These are phyloP conservation scores for Brassica rapa DNA, from an alignment of 345 rosid genomes.

Conservation along the genomic window DNA sequence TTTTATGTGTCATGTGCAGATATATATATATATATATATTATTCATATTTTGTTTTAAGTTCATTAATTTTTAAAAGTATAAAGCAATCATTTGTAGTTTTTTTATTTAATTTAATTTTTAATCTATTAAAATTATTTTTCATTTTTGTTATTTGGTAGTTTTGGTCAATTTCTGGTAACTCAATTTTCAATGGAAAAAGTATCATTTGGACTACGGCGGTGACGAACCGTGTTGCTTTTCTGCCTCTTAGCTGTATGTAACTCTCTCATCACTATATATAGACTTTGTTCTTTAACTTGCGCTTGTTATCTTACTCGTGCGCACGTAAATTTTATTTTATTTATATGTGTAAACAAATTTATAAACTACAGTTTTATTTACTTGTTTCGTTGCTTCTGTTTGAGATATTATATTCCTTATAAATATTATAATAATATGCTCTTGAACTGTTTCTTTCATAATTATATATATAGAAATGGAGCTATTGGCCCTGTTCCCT, in stretches of 20 bases:
- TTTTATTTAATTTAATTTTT: too few relatives aligned
- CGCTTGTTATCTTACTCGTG: constrained; percentile 25
- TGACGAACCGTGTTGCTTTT: not conserved
- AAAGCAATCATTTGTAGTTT: too few relatives aligned
- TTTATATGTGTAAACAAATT: not conserved
- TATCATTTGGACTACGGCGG: constrained; percentile 1
- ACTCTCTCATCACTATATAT: not conserved
- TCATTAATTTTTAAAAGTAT: too few relatives aligned
- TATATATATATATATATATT: too few relatives aligned
- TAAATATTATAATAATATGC: too few relatives aligned
- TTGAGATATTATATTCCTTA: too few relatives aligned
- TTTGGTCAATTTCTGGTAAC: constrained; percentile 8
- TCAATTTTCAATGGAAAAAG: not conserved
- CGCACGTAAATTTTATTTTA: constrained; percentile 22
- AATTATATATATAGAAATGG: not conserved
- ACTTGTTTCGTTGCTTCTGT: too few relatives aligned
- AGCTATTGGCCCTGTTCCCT: not conserved
- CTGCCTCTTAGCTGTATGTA: not conserved
- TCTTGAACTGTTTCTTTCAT: too few relatives aligned
- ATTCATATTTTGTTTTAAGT: too few relatives aligned
- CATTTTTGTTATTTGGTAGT: not conserved
- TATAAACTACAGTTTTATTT: too few relatives aligned
- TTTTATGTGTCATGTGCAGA: too few relatives aligned
- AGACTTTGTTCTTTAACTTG: not conserved
- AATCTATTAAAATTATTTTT: too few relatives aligned